Base-by-base conservation (phyloP, 257 asterid species). In the Knoxia roxburghii region DNA sequence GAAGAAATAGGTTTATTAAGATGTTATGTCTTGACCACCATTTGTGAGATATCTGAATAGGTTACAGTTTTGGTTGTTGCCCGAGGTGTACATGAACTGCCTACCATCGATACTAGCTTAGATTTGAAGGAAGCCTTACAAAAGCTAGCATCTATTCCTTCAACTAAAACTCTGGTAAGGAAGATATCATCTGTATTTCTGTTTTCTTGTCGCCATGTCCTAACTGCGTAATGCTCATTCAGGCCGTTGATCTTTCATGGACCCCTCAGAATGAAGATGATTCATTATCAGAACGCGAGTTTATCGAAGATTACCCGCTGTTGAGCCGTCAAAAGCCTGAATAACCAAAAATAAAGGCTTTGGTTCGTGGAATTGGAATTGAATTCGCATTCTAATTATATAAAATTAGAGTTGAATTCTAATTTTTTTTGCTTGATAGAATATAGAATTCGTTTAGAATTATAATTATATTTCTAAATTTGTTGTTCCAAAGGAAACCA, bases 171-270 rank as follows among this genome's bases (percentile, higher is more conserved):
- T 69, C 71, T 89, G 85, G 98, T 89, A 80, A 67, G 85, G 10
- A 49, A 7, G 86, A 27, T 69, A 85, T 45, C 68, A 37, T n/a
- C 41, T 37, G 4, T 37, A 37, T 1, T 83, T 75, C 65, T 78
- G 81, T 78, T 39, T 35, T 41, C 65, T 17, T 23, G 7, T 29
- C 4, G 6, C 46, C 52, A 32, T 52, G 24, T 24, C 71, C 9
- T 3, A 37, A 3, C 41, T 37, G 4, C 9, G 17, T 26, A 68
- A 27, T 52, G 23, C 20, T 46, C 33, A 14, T 79, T 67, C 87
- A 91, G 96, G 98, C 96, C 3, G 96, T 92, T 21, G 96, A 92
- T 86, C 90, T 92, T 72, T 76, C 89, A 32, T 92, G 98, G 98
- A 92, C 98, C 8, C 98, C 98, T 23, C 98, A 92, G 70, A 85